phyloP scores from a whole-genome alignment of 257 asterid genomes.

The Ilex asprella region DNA sequence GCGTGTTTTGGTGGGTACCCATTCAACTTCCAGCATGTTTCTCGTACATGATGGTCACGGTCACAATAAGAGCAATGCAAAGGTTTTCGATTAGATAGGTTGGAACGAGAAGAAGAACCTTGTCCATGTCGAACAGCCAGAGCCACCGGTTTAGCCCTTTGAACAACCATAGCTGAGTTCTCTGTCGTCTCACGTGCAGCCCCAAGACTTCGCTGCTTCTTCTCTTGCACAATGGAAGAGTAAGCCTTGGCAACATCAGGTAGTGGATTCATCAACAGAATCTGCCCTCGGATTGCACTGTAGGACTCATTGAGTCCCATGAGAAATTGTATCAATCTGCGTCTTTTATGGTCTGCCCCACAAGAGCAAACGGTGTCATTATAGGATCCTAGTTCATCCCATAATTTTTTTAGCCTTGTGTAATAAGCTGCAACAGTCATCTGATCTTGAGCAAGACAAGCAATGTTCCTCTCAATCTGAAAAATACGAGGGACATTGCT shows the following conservation, averaged over 20 bases:
- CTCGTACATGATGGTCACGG: background rate
- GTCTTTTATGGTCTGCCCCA: background rate
- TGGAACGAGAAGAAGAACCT: background rate
- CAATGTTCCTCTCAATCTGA: background rate
- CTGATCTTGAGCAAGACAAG: constrained; percentile 1
- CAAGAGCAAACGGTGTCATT: background rate
- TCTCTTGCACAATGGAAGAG: background rate
- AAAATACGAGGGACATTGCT: background rate
- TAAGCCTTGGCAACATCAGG: background rate
- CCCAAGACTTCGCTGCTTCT: background rate
- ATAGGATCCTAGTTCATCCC: constrained; percentile 1
- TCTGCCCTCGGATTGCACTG: background rate
- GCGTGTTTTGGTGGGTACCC: background rate
- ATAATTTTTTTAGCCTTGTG: background rate
- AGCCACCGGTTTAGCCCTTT: background rate
- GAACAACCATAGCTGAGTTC: background rate
- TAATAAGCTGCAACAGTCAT: constrained; percentile 1
- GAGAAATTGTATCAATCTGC: constrained; percentile 1
- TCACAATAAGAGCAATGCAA: constrained; percentile 6
- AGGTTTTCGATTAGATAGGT: background rate
- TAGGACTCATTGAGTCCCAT: constrained; percentile 4
- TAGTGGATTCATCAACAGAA: background rate
- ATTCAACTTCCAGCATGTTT: background rate
- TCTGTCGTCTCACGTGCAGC: background rate
- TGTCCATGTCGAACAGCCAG: background rate